Percentiles rank a stretch among this genome's conserved stretches.
These are phyloP conservation scores for Pyricularia grisea DNA, from an alignment of 2,329 filamentous ascomycete genomes.

Conservation along the genomic window DNA sequence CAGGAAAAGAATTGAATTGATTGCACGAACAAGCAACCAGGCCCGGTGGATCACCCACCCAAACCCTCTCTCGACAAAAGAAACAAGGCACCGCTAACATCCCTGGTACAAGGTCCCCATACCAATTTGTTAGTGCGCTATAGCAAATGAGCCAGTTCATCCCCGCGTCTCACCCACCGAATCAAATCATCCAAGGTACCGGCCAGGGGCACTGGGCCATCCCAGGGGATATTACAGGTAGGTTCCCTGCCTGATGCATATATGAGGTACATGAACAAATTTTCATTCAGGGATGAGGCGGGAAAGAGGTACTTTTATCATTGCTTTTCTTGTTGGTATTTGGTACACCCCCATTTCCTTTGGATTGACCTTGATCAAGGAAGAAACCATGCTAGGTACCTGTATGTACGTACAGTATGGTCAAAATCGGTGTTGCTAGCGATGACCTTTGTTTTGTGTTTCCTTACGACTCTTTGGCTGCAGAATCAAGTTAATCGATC, in stretches of 20 bases:
- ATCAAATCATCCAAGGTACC: not conserved
- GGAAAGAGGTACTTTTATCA: not conserved
- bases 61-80: not conserved
- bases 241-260: not conserved
- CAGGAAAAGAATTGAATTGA: not conserved
- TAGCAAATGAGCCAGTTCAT: not conserved
- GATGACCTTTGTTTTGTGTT: not conserved
- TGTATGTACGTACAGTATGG: too few species aligned
- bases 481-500: not conserved
- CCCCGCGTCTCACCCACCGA: not conserved
- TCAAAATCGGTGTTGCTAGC: not conserved
- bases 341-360: not conserved
- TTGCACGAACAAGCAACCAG: not conserved
- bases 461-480: not conserved
- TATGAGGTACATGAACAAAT: not conserved
- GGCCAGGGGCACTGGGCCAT: too few species aligned
- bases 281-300: not conserved
- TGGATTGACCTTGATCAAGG: not conserved
- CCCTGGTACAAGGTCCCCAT: not conserved
- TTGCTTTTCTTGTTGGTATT: not conserved
- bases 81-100: not conserved
- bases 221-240: not conserved
- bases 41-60: not conserved
- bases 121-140: not conserved
- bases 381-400: not conserved